phyloP scores from a whole-genome alignment of 2,329 filamentous ascomycete species.

The Neospermospora avenae region DNA sequence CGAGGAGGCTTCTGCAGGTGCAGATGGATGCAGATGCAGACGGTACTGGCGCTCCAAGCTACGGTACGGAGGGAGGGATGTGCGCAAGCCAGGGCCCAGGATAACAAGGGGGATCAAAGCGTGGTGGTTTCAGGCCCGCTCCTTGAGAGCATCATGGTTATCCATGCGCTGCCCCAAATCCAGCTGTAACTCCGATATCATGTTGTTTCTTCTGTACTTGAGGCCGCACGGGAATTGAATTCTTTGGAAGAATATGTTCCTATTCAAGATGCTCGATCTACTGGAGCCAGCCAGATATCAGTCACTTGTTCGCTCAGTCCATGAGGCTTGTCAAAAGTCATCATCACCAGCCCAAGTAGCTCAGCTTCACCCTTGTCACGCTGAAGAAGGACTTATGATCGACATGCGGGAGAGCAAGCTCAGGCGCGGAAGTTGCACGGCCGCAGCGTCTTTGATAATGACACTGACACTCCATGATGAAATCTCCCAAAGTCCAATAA shows the following conservation, averaged over 20 bases:
- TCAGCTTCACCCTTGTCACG: not conserved
- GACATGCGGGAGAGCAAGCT: conserved; percentile 4
- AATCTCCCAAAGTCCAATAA: too few species aligned
- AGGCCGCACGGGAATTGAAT: not conserved
- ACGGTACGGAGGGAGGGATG: not conserved
- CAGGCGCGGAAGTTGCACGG: not conserved
- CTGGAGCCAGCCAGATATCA: not conserved
- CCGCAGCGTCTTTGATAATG: too few species aligned
- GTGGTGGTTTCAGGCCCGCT: not conserved
- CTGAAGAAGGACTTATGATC: conserved; percentile 1
- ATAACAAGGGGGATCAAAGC: not conserved
- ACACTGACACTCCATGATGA: too few species aligned
- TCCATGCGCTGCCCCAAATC: not conserved
- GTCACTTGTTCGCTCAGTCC: not conserved
- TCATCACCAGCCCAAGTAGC: not conserved
- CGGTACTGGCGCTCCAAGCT: not conserved
- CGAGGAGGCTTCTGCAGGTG: not conserved
- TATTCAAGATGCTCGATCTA: not conserved
- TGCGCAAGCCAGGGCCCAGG: not conserved
- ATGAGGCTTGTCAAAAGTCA: not conserved
- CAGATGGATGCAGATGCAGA: not conserved
- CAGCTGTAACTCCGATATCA: not conserved
- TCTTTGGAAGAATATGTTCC: not conserved
- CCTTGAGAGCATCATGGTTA: not conserved
- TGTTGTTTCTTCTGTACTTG: not conserved